phyloP scores from a whole-genome alignment of 1,284 basidiomycete species.

The Vanrija sp. region DNA sequence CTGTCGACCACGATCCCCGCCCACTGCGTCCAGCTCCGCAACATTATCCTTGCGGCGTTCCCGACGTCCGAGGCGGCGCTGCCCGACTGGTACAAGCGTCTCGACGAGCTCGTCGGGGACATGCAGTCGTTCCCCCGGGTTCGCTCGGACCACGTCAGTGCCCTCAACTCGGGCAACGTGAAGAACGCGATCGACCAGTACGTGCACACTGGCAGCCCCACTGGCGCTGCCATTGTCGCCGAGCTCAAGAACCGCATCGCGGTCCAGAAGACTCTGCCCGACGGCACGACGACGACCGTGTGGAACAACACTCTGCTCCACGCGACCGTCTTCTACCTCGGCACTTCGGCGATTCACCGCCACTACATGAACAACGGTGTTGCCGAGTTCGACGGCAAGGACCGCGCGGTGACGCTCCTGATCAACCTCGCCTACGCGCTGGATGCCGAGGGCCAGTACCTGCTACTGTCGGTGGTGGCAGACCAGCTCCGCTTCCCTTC shows the following conservation, averaged over 20 bases:
- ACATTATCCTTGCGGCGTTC: conserved; percentile 94
- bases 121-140: conserved; percentile 86
- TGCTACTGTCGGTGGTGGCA: conserved; percentile 82
- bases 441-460: conserved; percentile 91
- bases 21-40: conserved; percentile 92
- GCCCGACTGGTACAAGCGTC: conserved; percentile 57
- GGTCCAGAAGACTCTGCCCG: conserved; percentile 53
- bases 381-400: conserved; percentile 70
- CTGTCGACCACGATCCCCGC: conserved; percentile 89
- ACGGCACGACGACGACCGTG: conserved; percentile 57
- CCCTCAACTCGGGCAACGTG: conserved; percentile 73
- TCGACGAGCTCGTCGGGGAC: conserved; percentile 66
- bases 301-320: conserved; percentile 89
- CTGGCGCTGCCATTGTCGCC: conserved; percentile 59
- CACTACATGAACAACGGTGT: conserved; percentile 70
- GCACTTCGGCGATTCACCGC: conserved; percentile 80
- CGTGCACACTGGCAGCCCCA: conserved; percentile 60
- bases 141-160: conserved; percentile 80
- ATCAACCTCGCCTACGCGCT: conserved; percentile 76
- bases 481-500: conserved; percentile 94
- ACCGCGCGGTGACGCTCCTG: conserved; percentile 75
- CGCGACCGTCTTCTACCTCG: conserved; percentile 90
- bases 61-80: conserved; percentile 81
- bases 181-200: conserved; percentile 74
- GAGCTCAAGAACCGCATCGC: conserved; percentile 75